phyloP scores from a whole-genome alignment of 2,329 filamentous ascomycete species.

The Fusarium sp. region DNA sequence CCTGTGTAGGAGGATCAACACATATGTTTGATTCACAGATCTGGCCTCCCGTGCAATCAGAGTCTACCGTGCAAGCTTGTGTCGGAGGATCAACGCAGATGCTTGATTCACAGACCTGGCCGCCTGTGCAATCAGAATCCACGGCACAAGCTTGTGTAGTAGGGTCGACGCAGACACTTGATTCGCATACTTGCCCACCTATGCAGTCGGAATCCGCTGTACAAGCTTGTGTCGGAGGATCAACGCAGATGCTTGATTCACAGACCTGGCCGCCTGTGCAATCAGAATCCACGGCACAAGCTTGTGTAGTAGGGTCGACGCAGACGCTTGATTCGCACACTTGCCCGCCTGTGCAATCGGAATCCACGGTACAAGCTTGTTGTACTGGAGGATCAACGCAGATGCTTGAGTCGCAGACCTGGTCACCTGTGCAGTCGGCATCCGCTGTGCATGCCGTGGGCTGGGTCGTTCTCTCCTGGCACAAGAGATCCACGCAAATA shows the following conservation, averaged over 20 bases:
- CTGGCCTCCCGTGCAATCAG: too few relatives aligned
- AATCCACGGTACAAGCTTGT: background rate
- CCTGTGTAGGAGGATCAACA: too few relatives aligned
- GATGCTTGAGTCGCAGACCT: background rate
- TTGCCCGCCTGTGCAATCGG: slow-evolving; percentile 6
- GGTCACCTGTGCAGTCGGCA: background rate
- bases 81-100: too few relatives aligned
- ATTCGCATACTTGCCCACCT: background rate
- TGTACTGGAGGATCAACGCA: background rate
- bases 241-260: too few relatives aligned
- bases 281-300: too few relatives aligned
- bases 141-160: too few relatives aligned
- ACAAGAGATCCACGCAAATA: background rate
- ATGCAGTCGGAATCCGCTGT: background rate
- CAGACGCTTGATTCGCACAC: slow-evolving; percentile 10
- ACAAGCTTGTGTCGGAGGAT: background rate
- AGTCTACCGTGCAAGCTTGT: too few relatives aligned
- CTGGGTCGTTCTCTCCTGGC: background rate
- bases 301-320: background rate
- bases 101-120: too few relatives aligned
- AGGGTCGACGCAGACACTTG: too few relatives aligned
- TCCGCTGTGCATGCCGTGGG: background rate
- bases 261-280: too few relatives aligned
- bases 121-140: too few relatives aligned
- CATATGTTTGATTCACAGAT: too few relatives aligned